These are phyloP conservation scores for Pontederia paniculata DNA, from an alignment of 176 grass and related monocot species.

Conservation along the genomic window DNA sequence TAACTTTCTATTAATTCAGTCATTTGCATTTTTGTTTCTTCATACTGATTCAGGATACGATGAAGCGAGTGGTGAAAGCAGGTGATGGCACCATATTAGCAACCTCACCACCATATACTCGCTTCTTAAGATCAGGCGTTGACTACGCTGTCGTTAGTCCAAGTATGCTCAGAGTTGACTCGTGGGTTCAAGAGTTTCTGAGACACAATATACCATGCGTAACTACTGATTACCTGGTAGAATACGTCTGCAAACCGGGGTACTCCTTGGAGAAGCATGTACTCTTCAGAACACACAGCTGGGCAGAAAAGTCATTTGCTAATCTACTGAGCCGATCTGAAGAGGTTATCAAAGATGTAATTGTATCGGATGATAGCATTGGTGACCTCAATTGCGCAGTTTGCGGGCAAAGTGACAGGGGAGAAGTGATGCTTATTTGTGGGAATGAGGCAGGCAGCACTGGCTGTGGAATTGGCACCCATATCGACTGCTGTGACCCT, in stretches of 20 bases:
- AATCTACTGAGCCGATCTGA: constrained; percentile 41
- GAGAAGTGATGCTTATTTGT: constrained; percentile 76
- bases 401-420: constrained; percentile 41
- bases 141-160: constrained; percentile 56
- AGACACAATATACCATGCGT: constrained; percentile 50
- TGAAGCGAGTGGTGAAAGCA: constrained; percentile 65
- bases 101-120: constrained; percentile 71
- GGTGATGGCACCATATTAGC: constrained; percentile 77
- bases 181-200: constrained; percentile 68
- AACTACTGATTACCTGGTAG: constrained; percentile 57
- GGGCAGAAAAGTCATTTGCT: constrained; percentile 42
- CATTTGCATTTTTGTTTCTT: neutral
- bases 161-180: constrained; percentile 45
- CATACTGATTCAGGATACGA: constrained; percentile 49
- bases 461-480: constrained; percentile 60
- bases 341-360: constrained; percentile 26
- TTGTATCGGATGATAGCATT: constrained; percentile 2
- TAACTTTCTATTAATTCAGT: neutral
- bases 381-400: constrained; percentile 37
- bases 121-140: constrained; percentile 45
- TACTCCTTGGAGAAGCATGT: constrained; percentile 53
- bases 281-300: constrained; percentile 43
- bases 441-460: constrained; percentile 37
- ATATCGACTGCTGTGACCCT: constrained; percentile 78
- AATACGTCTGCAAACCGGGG: constrained; percentile 63